A percentile compares a stretch with the other conserved stretches of the same genome.
phyloP scores from a whole-genome alignment of 2,329 filamentous ascomycete species.

The Fusarium torulosum region DNA sequence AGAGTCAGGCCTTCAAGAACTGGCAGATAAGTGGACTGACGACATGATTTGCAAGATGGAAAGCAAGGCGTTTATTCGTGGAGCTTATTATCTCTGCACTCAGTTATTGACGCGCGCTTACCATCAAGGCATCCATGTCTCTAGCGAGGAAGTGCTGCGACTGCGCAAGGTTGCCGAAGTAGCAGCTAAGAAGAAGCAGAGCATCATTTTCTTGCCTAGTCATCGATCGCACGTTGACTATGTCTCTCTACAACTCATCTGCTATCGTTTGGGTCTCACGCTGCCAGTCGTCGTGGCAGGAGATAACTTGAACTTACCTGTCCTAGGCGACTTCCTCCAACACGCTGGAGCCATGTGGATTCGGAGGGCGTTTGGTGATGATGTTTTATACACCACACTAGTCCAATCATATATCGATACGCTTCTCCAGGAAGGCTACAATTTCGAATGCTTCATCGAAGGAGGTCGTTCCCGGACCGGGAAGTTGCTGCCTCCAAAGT shows the following conservation, averaged over 20 bases:
- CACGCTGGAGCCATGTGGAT: constrained; percentile 99
- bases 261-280: constrained; percentile 90
- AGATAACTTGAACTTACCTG: constrained; percentile 94
- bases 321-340: constrained; percentile 90
- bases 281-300: constrained; percentile 93
- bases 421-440: constrained; percentile 88
- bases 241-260: constrained; percentile 93
- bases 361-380: constrained; percentile 89
- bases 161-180: constrained; percentile 84
- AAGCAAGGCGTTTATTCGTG: constrained; percentile 89
- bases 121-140: constrained; percentile 97
- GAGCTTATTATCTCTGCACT: constrained; percentile 89
- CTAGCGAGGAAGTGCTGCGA: constrained; percentile 90
- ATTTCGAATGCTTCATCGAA: constrained; percentile 98
- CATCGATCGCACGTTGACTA: constrained; percentile 98
- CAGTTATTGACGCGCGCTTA: constrained; percentile 93
- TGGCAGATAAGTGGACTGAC: constrained; percentile 88
- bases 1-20: constrained; percentile 78
- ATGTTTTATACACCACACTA: constrained; percentile 89
- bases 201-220: constrained; percentile 94
- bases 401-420: constrained; percentile 98
- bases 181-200: constrained; percentile 89
- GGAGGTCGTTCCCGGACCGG: constrained; percentile 92
- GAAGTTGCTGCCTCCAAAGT: constrained; percentile 93
- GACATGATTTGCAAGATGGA: constrained; percentile 99